Conservation (phyloP, 768 basidiomycete species). For the Tylopilus balloui region DNA sequence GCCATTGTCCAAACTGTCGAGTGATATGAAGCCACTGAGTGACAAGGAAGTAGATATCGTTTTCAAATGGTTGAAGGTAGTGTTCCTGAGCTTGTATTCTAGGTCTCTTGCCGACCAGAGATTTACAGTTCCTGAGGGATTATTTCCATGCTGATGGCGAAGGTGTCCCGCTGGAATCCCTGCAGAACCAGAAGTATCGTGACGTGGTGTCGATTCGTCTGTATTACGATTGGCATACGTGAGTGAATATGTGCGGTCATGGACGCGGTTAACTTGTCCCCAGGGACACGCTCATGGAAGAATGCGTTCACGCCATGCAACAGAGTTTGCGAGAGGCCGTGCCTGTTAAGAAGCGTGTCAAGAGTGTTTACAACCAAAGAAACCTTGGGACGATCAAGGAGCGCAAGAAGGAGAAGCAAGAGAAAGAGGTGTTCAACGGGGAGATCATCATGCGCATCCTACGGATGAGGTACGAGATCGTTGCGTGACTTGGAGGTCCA, state of each 20-base stretch:
- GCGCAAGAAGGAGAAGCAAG: slow-evolving; percentile 82
- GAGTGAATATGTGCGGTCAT: slow-evolving; percentile 27
- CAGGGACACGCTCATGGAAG: slow-evolving; percentile 85
- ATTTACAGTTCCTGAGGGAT: slow-evolving; percentile 76
- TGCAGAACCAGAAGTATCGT: slow-evolving; percentile 94
- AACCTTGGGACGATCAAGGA: slow-evolving; percentile 96
- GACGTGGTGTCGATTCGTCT: slow-evolving; percentile 86
- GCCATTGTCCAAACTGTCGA: slow-evolving; percentile 76
- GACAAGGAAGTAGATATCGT: slow-evolving; percentile 98
- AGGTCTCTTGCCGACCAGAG: neutral
- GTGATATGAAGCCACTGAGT: slow-evolving; percentile 86
- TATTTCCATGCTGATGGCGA: slow-evolving; percentile 96
- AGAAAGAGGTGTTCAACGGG: slow-evolving; percentile 69
- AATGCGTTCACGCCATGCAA: slow-evolving; percentile 95
- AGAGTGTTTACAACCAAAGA: slow-evolving; percentile 88
- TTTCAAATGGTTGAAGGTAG: slow-evolving; percentile 96
- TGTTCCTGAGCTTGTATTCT: neutral
- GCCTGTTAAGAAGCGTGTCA: slow-evolving; percentile 80
- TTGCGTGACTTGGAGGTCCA: neutral
- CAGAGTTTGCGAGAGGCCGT: slow-evolving; percentile 71
- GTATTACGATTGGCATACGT: slow-evolving; percentile 97
- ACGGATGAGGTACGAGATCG: slow-evolving; percentile 77
- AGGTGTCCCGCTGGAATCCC: slow-evolving; percentile 75
- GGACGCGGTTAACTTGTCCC: slow-evolving; percentile 6
- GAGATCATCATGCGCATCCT: slow-evolving; percentile 94